These are phyloP conservation scores for Ascochyta pisi DNA, from an alignment of 2,329 filamentous ascomycete species.

Conservation along the genomic window DNA sequence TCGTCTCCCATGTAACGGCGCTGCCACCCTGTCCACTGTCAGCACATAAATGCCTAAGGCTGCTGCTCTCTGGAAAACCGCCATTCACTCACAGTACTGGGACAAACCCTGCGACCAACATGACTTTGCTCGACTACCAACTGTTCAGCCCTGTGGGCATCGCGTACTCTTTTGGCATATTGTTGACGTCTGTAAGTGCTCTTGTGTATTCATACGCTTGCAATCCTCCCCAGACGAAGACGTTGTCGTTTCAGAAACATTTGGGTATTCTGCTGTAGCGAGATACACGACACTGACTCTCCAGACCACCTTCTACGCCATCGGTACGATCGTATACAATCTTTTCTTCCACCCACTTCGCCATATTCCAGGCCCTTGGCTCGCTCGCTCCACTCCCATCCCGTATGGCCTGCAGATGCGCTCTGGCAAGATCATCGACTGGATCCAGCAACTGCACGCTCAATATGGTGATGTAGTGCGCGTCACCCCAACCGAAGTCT, in stretches of 20 bases:
- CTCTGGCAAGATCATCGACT: constrained; percentile 35
- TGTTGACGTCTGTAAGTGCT: constrained; percentile 22
- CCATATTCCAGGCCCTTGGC: constrained; percentile 53
- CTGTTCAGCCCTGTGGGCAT: constrained; percentile 22
- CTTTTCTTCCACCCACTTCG: constrained; percentile 54
- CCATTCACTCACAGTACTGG: not conserved
- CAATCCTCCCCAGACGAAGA: not conserved
- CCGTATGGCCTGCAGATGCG: constrained; percentile 40
- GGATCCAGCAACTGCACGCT: constrained; percentile 44
- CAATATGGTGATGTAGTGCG: constrained; percentile 54
- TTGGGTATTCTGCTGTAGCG: constrained; percentile 4
- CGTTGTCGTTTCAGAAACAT: not conserved
- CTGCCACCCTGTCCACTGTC: not conserved
- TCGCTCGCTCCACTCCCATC: constrained; percentile 40
- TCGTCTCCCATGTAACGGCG: not conserved
- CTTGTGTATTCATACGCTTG: not conserved
- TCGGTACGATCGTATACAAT: constrained; percentile 43
- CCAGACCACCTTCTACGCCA: constrained; percentile 23
- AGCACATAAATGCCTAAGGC: not conserved
- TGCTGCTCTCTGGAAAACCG: not conserved
- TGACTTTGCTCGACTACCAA: constrained; percentile 10
- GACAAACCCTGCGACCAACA: not conserved
- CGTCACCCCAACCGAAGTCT: constrained; percentile 52
- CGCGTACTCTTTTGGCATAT: constrained; percentile 13
- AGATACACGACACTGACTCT: not conserved